These are phyloP conservation scores for Lathyrus oleraceus DNA, from an alignment of 306 rosid species.

Conservation along the genomic window DNA sequence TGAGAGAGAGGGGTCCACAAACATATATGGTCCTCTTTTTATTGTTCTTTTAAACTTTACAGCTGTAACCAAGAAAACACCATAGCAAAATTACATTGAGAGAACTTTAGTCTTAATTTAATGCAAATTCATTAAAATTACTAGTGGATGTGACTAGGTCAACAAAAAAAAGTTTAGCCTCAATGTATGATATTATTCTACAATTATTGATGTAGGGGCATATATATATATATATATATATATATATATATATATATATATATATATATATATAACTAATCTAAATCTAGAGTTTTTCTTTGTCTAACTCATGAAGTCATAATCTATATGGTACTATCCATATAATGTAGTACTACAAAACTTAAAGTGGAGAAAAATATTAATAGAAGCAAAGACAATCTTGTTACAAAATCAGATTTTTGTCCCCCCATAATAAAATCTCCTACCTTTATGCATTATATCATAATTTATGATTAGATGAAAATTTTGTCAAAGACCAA, in stretches of 20 bases:
- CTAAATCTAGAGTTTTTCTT: slow-evolving; percentile 41
- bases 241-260: too few species aligned
- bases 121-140: slow-evolving; percentile 40
- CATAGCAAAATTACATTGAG: slow-evolving; percentile 24
- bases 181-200: slow-evolving; percentile 61
- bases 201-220: slow-evolving; percentile 77
- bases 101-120: slow-evolving; percentile 40
- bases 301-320: slow-evolving; percentile 56
- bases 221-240: slow-evolving; percentile 19
- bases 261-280: too few species aligned
- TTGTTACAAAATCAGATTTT: slow-evolving; percentile 70
- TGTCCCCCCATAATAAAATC: slow-evolving; percentile 80
- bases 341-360: slow-evolving; percentile 50
- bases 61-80: slow-evolving; percentile 61
- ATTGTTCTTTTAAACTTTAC: slow-evolving; percentile 72
- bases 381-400: slow-evolving; percentile 54
- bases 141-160: slow-evolving; percentile 45
- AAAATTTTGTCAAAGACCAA: slow-evolving; percentile 51
- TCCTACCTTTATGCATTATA: slow-evolving; percentile 44
- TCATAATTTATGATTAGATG: slow-evolving; percentile 42
- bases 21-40: slow-evolving; percentile 56
- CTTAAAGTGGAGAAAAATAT: slow-evolving; percentile 39
- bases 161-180: slow-evolving; percentile 44
- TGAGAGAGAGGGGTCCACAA: slow-evolving; percentile 44
- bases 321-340: slow-evolving; percentile 47